Evolutionary conservation across 164 flowering plant genomes (phyloP).

Genomic region (Taxillus chinensis): DNA sequence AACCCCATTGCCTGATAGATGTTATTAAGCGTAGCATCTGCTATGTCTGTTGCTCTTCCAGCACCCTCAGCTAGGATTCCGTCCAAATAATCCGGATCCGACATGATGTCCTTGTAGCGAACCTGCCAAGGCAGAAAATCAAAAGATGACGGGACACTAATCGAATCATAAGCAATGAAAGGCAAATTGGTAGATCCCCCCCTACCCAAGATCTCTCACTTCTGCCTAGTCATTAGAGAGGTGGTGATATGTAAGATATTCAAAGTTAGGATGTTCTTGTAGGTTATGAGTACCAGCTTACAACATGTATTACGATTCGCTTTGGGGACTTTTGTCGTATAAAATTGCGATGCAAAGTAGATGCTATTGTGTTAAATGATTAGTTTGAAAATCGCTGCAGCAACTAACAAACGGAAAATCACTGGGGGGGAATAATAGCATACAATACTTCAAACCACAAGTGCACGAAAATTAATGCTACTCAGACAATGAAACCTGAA

Average conservation of each 20-base stretch:
- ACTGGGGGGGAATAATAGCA: neutral
- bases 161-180: neutral
- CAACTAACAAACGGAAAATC: neutral
- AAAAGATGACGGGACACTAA: neutral
- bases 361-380: no score
- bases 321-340: no score
- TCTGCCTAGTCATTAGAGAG: no score
- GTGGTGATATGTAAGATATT: no score
- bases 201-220: no score
- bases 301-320: no score
- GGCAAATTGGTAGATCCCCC: neutral
- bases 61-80: slow-evolving; percentile 69
- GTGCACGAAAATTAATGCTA: neutral
- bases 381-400: neutral
- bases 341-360: no score
- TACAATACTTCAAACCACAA: neutral
- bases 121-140: slow-evolving; percentile 31
- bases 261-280: no score
- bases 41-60: slow-evolving; percentile 58
- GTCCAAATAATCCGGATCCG: slow-evolving; percentile 72
- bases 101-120: slow-evolving; percentile 70
- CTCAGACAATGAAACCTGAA: slow-evolving; percentile 47
- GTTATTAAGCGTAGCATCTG: slow-evolving; percentile 70
- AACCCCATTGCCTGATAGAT: slow-evolving; percentile 96
- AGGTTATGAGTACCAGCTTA: no score